A percentile compares a stretch with the other conserved stretches of the same genome.
phyloP scores from a whole-genome alignment of 495 filamentous ascomycete species.

The Podospora sp. region DNA sequence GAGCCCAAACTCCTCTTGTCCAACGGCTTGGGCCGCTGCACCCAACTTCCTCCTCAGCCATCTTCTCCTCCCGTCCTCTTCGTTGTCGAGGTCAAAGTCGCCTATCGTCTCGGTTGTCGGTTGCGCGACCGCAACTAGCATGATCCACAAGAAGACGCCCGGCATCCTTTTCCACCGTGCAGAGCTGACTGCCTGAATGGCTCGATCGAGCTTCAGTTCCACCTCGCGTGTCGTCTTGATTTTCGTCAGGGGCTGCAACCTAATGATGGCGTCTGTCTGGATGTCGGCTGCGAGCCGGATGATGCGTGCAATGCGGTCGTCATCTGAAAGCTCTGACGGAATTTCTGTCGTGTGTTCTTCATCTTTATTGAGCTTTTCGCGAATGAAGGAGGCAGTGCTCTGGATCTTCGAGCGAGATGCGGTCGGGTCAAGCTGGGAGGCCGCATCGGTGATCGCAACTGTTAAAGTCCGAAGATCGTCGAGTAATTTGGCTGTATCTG shows the following conservation, averaged over 20 bases:
- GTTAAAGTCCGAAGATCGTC: constrained; percentile 27
- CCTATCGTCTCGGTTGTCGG: neutral
- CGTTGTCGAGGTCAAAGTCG: constrained; percentile 7
- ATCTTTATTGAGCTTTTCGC: neutral
- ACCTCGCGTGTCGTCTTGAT: constrained; percentile 6
- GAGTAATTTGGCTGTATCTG: constrained; percentile 17
- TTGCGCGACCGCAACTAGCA: constrained; percentile 24
- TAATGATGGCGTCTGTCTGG: constrained; percentile 8
- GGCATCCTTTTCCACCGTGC: constrained; percentile 28
- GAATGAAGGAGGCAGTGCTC: neutral
- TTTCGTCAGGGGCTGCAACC: constrained; percentile 1
- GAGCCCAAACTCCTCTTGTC: constrained; percentile 28
- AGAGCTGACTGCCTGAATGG: constrained; percentile 9
- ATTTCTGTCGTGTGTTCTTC: neutral
- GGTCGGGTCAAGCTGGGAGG: neutral
- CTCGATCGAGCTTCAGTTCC: constrained; percentile 1
- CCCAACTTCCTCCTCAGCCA: constrained; percentile 31
- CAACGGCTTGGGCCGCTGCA: constrained; percentile 29
- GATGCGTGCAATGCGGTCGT: neutral
- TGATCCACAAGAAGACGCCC: constrained; percentile 33
- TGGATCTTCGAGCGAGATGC: neutral
- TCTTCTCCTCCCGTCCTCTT: constrained; percentile 19
- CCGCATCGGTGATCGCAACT: constrained; percentile 12
- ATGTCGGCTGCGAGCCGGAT: constrained; percentile 19
- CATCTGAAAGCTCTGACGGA: neutral